Base-by-base conservation (phyloP, 106 monocot species). In the Platanthera guangdongensis region DNA sequence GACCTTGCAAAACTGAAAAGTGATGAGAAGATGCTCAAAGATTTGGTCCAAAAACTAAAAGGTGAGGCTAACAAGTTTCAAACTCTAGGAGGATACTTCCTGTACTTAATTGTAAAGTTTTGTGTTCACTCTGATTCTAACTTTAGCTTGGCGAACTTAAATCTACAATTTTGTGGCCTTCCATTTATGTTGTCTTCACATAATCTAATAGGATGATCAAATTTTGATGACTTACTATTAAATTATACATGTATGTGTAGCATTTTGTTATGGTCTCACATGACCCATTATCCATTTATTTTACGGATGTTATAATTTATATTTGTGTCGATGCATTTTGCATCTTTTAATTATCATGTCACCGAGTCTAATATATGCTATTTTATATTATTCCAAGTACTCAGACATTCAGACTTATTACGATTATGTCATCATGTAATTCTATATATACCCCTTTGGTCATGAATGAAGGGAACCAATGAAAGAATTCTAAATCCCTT, bases 41-140 rank as follows among this genome's bases (percentile, higher is more conserved):
- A 74, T 5, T 85, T 99, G 59, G 99, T 99, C 72, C 83, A 88
- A 71, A 88, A 87, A 75, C 92, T 99, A 71, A 94, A 85, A 94
- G 94, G 99, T 99, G 80, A 52, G 30, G 57, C 78, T 52, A 52
- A 64, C 67, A 8, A 64, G 46, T 49, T 48, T 75, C 21, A 4
- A 53, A 46, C 51, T 47, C 39, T 11, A 28, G 50, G 12, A 70
- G 14, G 14, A 12, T 28, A 30, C 6, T 22, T 65, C 14, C 65
- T 77, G 48, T 72, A 51, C 51, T 72, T 72, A 51, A 51, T 72
- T 21, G 19, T 11, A 51, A 25, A 50, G 19, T 47, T 15, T 14
- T 72, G 72, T 72, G 72, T 7, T 32, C 47, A 48, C 15, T 70
- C n/a, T 70, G 16, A 70, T 63, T 13, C 47, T 47, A 47, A 7